Conservation (phyloP, 352 stramenopile genomes). For the Pythium pectinolyticum region DNA sequence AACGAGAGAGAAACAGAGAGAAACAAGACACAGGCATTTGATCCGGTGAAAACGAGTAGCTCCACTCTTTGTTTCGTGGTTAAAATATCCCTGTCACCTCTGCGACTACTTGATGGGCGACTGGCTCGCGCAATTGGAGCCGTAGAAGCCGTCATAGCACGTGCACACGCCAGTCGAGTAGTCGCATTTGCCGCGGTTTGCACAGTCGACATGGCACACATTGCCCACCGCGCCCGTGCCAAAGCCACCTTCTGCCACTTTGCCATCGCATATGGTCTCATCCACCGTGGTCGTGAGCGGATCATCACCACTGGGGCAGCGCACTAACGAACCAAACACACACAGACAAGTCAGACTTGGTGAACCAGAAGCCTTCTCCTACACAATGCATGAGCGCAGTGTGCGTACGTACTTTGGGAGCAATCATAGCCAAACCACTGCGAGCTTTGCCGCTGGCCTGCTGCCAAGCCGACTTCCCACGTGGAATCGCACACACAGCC, state of each 20-base stretch:
- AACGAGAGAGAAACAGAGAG: slow-evolving; percentile 6
- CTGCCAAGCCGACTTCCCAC: slow-evolving; percentile 69
- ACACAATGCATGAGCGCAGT: background rate
- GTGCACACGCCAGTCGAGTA: slow-evolving; percentile 59
- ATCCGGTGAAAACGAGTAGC: too few species aligned
- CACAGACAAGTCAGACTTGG: background rate
- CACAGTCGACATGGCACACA: slow-evolving; percentile 73
- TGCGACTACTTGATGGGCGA: slow-evolving; percentile 50
- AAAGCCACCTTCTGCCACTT: slow-evolving; percentile 37
- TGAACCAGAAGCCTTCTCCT: background rate
- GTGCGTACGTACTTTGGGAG: slow-evolving; percentile 47
- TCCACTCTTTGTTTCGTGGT: too few species aligned
- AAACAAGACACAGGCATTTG: too few species aligned
- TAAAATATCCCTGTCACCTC: too few species aligned
- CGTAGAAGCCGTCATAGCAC: slow-evolving; percentile 77
- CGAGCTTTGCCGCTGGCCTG: slow-evolving; percentile 72
- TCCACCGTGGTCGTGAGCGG: slow-evolving; percentile 64
- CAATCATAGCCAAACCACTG: slow-evolving; percentile 91
- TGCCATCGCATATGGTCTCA: slow-evolving; percentile 85
- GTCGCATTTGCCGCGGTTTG: slow-evolving; percentile 79
- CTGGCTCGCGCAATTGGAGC: slow-evolving; percentile 74
- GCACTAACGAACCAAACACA: slow-evolving; percentile 34
- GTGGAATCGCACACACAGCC: slow-evolving; percentile 82
- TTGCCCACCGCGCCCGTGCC: slow-evolving; percentile 48
- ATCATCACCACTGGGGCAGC: slow-evolving; percentile 87